Conservation (phyloP, 2,329 filamentous ascomycete genomes). For the Nigrospora sphaerica region DNA sequence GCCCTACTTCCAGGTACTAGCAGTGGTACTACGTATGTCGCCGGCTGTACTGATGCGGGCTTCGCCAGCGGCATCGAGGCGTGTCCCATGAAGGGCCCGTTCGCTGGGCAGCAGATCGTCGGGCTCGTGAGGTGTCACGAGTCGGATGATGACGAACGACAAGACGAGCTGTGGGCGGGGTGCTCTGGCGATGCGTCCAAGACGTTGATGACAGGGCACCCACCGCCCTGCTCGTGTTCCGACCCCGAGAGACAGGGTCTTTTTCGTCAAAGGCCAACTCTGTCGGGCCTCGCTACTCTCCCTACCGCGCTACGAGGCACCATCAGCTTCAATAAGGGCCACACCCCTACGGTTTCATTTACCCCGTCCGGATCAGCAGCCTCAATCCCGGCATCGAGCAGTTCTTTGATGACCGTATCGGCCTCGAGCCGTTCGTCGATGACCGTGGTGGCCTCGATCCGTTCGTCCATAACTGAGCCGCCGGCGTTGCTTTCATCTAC, state of each 20-base stretch:
- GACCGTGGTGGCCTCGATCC: not conserved
- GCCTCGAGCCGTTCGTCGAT: not conserved
- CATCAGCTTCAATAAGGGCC: not conserved
- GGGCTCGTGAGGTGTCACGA: conserved; percentile 7
- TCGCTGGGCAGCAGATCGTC: conserved; percentile 7
- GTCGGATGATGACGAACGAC: not conserved
- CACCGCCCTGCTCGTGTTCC: conserved; percentile 4
- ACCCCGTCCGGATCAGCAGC: not conserved
- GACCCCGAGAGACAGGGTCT: conserved; percentile 5
- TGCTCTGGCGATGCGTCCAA: conserved; percentile 5
- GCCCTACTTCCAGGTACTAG: not conserved
- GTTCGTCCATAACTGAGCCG: not conserved
- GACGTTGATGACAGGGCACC: conserved; percentile 3
- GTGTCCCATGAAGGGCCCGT: conserved; percentile 10
- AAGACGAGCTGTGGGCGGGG: conserved; percentile 7
- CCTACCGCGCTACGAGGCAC: not conserved
- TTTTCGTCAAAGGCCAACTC: not conserved
- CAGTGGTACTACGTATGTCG: conserved; percentile 10
- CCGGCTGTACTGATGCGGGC: conserved; percentile 12
- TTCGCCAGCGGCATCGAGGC: conserved; percentile 3
- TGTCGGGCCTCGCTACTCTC: not conserved
- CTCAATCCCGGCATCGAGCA: not conserved
- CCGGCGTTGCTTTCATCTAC: not conserved
- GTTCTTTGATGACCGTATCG: not conserved
- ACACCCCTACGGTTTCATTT: not conserved